Percentiles rank a stretch among this genome's conserved stretches.
phyloP scores from a whole-genome alignment of 176 grass and related monocot species.

The Leersia perrieri region DNA sequence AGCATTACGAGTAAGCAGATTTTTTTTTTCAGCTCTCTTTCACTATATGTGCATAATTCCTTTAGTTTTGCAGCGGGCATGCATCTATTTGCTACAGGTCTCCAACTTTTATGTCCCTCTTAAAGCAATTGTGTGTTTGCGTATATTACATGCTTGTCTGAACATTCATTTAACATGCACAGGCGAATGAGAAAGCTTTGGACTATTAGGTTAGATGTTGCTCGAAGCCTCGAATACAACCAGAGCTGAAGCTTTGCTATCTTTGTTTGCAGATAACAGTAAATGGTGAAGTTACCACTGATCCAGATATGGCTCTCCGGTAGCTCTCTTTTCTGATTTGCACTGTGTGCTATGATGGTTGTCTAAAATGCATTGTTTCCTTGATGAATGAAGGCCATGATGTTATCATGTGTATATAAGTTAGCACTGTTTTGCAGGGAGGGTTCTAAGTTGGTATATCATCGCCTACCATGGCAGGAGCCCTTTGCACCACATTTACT shows the following conservation, averaged over 20 bases:
- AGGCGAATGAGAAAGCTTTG: background rate
- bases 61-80: background rate
- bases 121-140: background rate
- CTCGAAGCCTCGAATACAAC: background rate
- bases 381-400: background rate
- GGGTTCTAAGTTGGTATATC: constrained; percentile 73
- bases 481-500: constrained; percentile 62
- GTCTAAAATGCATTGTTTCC: background rate
- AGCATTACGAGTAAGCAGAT: background rate
- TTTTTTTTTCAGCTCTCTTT: background rate
- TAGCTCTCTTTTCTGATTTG: constrained; percentile 16
- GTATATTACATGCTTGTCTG: background rate
- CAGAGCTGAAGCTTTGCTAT: background rate
- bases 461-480: constrained; percentile 83
- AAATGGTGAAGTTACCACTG: constrained; percentile 54
- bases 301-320: constrained; percentile 54
- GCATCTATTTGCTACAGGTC: background rate
- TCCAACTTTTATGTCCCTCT: background rate
- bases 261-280: constrained; percentile 65
- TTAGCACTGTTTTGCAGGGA: constrained; percentile 45
- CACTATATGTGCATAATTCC: background rate
- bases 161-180: background rate
- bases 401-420: constrained; percentile 16
- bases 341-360: background rate
- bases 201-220: background rate